A percentile compares a stretch with the other conserved stretches of the same genome.
Evolutionary conservation across 306 rosid genomes (phyloP).

Genomic region (Parietaria judaica): DNA sequence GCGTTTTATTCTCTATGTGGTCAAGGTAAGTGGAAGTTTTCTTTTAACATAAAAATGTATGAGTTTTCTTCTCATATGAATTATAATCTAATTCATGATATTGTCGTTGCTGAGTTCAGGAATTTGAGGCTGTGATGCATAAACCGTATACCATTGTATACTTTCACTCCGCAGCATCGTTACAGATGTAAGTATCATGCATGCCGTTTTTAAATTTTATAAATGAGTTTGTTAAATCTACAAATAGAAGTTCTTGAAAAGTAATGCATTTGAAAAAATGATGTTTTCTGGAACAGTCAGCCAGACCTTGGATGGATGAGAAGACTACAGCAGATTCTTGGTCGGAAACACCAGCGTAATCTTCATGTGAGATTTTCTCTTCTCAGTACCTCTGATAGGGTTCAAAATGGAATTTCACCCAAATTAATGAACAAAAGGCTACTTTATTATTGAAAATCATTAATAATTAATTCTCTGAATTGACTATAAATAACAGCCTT

Average conservation of each 20-base stretch:
- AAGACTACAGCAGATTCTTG: conserved; percentile 86
- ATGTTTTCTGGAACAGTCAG: conserved; percentile 42
- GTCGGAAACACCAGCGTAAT: conserved; percentile 84
- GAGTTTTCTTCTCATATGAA: conserved; percentile 7
- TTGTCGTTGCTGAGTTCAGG: conserved; percentile 45
- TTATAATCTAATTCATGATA: conserved; percentile 1
- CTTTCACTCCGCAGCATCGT: conserved; percentile 95
- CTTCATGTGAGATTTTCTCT: conserved; percentile 48
- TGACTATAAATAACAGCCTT: too few species aligned
- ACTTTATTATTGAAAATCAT: too few species aligned
- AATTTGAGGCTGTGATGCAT: conserved; percentile 92
- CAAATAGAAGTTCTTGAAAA: neutral
- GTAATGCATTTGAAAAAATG: neutral
- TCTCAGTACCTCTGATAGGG: neutral
- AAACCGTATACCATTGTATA: conserved; percentile 89
- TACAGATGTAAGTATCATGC: conserved; percentile 71
- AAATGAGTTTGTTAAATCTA: neutral
- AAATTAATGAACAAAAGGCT: too few species aligned
- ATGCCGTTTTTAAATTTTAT: conserved; percentile 2
- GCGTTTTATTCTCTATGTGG: conserved; percentile 69
- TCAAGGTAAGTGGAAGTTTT: conserved; percentile 58
- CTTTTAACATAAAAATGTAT: neutral
- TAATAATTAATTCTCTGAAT: too few species aligned
- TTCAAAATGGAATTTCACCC: too few species aligned
- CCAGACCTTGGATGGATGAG: conserved; percentile 96